A percentile compares a stretch with the other conserved stretches of the same genome.
Evolutionary conservation across 148 eudicot species (phyloP).

Genomic region (Salicornia ramosissima): DNA sequence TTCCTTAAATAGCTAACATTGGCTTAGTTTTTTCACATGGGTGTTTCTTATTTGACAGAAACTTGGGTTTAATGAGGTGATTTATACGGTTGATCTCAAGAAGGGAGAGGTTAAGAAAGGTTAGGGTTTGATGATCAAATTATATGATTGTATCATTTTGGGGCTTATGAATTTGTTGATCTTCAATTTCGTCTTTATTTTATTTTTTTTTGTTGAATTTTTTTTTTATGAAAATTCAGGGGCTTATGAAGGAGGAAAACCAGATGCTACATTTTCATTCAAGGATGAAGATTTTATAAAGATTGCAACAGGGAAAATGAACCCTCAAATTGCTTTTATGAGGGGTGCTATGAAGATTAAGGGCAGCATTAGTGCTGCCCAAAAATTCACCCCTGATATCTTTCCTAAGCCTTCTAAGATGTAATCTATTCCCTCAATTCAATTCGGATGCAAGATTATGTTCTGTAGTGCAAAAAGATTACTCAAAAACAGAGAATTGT

Average conservation of each 20-base stretch:
- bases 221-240: constrained; percentile 41
- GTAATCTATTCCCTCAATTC: constrained; percentile 35
- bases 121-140: constrained; percentile 22
- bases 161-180: constrained; percentile 1
- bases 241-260: constrained; percentile 79
- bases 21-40: constrained; percentile 15
- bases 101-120: constrained; percentile 95
- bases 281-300: constrained; percentile 82
- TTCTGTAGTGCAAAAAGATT: background rate
- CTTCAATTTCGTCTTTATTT: too few species aligned
- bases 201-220: background rate
- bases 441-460: constrained; percentile 4
- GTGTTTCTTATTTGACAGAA: constrained; percentile 42
- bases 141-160: background rate
- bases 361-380: constrained; percentile 89
- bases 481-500: too few species aligned
- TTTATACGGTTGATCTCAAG: constrained; percentile 82
- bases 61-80: constrained; percentile 85
- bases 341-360: constrained; percentile 92
- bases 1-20: background rate
- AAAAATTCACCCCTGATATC: constrained; percentile 91
- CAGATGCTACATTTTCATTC: constrained; percentile 84
- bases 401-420: constrained; percentile 95
- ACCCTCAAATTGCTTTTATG: constrained; percentile 96
- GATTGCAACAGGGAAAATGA: constrained; percentile 91